Base-by-base conservation (phyloP, 768 basidiomycete species). In the Pleurotus ostreatus region DNA sequence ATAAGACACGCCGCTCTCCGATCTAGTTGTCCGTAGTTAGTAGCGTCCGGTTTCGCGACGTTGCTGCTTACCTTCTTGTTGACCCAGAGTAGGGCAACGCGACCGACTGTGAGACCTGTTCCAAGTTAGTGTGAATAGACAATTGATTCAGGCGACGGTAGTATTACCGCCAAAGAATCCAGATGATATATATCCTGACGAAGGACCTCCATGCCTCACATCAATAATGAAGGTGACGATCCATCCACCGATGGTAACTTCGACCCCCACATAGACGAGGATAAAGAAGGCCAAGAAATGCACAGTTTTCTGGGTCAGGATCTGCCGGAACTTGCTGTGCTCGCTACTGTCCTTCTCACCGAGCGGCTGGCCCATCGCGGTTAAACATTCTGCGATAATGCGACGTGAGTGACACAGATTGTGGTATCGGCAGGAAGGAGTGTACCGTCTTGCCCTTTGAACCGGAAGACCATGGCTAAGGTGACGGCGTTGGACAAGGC, bases 191-290 rank as follows among this genome's bases (percentile, higher is more conserved):
- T 55, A 55, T 46, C 54, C 54, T 11, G 54, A 55, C 6, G 43
- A 45, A 45, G 43, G 44, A 0, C 77, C 77, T 13, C 77, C 78
- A 0, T 68, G 68, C 26, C 78, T 66, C 2, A 69, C 65, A n/a
- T 69, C 49, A 26, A 74, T 70, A 18, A 78, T 62, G 58, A 69
- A 79, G 1, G 79, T 73, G 6, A 76, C 75, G 38, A 77, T 78
- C 78, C 78, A 79, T 2, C 78, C 77, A 1, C 54, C 54, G 23
- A 78, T 74, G 57, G 78, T 78, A n/a, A 72, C 67, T 12, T 78
- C 78, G 7, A 55, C 43, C 13, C 54, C 54, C 11, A 78, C 75
- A 48, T 78, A 78, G 1, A 46, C 45, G 13, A 77, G 68, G 30
- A 78, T 62, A 44, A 69, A 64, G 46, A 75, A 78, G 40, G 78